Evolutionary conservation across 2,329 filamentous ascomycete species (phyloP).

Genomic region (Aureobasidium lini): DNA sequence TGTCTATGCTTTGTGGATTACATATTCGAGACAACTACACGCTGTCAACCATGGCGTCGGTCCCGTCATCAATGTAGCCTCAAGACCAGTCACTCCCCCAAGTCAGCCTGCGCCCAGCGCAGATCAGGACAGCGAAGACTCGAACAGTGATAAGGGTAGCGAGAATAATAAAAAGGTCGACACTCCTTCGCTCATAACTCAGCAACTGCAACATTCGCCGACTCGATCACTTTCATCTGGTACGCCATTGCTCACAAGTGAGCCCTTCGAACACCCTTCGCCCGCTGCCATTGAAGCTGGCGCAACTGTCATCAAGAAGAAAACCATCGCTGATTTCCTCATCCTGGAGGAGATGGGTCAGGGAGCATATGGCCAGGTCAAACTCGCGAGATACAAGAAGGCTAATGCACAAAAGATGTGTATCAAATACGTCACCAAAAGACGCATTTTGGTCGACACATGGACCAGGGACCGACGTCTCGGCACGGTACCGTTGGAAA

Average conservation of each 20-base stretch:
- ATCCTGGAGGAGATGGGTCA: slow-evolving; percentile 98
- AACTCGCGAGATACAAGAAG: slow-evolving; percentile 80
- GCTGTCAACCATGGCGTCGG: slow-evolving; percentile 57
- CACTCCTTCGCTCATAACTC: not conserved
- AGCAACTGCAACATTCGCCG: not conserved
- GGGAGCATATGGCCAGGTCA: slow-evolving; percentile 95
- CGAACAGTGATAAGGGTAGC: not conserved
- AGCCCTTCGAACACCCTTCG: slow-evolving; percentile 32
- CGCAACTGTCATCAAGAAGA: slow-evolving; percentile 48
- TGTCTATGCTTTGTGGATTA: slow-evolving; percentile 94
- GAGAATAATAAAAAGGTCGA: not conserved
- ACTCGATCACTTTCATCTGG: slow-evolving; percentile 43
- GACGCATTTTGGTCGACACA: slow-evolving; percentile 91
- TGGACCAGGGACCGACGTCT: slow-evolving; percentile 92
- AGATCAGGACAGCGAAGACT: slow-evolving; percentile 27
- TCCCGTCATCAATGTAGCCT: slow-evolving; percentile 54
- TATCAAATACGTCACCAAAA: slow-evolving; percentile 95
- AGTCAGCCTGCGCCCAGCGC: slow-evolving; percentile 63
- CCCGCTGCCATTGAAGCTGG: slow-evolving; percentile 28
- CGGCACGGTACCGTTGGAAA: slow-evolving; percentile 91
- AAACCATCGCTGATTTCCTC: slow-evolving; percentile 80
- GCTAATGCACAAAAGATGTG: slow-evolving; percentile 70
- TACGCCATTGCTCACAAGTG: slow-evolving; percentile 30
- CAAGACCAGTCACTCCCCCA: slow-evolving; percentile 61
- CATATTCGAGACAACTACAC: slow-evolving; percentile 89